A percentile compares a stretch with the other conserved stretches of the same genome.
Evolutionary conservation across 2,329 filamentous ascomycete species (phyloP).

Genomic region (Tolypocladium tundrense): DNA sequence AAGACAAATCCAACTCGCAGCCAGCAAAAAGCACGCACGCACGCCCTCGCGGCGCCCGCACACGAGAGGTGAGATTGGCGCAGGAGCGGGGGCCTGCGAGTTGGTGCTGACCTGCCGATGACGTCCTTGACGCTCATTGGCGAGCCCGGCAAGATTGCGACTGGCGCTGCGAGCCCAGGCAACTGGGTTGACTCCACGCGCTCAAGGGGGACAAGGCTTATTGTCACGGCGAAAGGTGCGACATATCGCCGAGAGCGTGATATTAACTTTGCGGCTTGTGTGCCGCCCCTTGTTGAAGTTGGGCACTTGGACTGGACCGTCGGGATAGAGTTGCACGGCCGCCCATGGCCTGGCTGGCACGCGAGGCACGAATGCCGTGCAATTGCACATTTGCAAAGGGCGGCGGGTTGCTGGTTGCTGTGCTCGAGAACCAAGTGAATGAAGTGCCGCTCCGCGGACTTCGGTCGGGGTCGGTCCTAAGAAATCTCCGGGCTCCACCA

Average conservation of each 20-base stretch:
- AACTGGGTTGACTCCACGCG: no score
- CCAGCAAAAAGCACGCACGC: not conserved
- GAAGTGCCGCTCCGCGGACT: not conserved
- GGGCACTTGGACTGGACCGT: no score
- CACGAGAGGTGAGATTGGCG: not conserved
- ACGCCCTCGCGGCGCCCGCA: not conserved
- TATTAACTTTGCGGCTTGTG: not conserved
- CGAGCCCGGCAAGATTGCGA: not conserved
- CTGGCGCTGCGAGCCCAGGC: no score
- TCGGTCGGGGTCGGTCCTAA: conserved; percentile 14
- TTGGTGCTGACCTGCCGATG: conserved; percentile 1
- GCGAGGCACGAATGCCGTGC: no score
- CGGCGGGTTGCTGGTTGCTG: not conserved
- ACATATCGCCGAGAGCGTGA: not conserved
- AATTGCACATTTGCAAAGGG: no score
- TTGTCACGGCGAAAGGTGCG: not conserved
- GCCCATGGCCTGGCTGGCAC: no score
- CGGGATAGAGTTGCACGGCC: no score
- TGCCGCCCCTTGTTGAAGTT: not conserved
- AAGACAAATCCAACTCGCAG: not conserved
- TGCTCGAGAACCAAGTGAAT: not conserved
- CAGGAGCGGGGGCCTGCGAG: not conserved
- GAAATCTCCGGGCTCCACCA: conserved; percentile 11
- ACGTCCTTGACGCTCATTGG: not conserved
- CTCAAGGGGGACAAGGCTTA: no score